These are phyloP conservation scores for Penicillium digitatum DNA, from an alignment of 2,329 filamentous ascomycete species.

Conservation along the genomic window DNA sequence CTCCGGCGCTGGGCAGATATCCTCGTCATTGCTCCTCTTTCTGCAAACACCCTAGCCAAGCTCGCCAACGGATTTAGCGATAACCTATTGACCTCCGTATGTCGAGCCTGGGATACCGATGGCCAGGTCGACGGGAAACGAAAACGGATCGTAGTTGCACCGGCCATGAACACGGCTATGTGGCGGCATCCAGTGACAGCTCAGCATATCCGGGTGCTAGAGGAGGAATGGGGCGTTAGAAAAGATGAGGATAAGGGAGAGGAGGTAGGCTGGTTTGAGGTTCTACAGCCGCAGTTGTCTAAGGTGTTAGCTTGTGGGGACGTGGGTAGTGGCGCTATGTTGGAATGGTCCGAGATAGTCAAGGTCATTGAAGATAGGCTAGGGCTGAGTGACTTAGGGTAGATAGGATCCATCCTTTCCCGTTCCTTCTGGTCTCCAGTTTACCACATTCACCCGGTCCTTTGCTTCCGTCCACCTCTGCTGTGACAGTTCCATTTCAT, in stretches of 20 bases:
- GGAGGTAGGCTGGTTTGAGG: constrained; percentile 57
- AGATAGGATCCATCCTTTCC: not conserved
- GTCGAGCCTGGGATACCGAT: constrained; percentile 77
- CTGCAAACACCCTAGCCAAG: constrained; percentile 81
- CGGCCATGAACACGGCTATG: constrained; percentile 85
- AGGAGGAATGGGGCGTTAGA: constrained; percentile 65
- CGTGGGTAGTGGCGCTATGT: constrained; percentile 74
- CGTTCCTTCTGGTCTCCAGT: not conserved
- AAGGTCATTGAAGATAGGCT: constrained; percentile 51
- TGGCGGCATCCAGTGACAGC: constrained; percentile 76
- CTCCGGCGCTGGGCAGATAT: constrained; percentile 73
- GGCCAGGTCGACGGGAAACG: constrained; percentile 52
- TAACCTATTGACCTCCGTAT: constrained; percentile 64
- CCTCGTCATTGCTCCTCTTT: constrained; percentile 75
- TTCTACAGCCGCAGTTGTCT: constrained; percentile 62
- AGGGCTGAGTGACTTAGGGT: not conserved
- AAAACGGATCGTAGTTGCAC: constrained; percentile 68
- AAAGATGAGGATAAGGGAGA: constrained; percentile 28
- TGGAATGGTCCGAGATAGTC: constrained; percentile 70
- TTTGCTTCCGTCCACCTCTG: not conserved
- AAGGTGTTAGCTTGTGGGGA: constrained; percentile 83
- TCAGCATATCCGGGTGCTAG: constrained; percentile 63
- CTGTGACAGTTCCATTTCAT: not conserved
- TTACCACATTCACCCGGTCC: not conserved
- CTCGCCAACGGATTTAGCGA: constrained; percentile 71